Base-by-base conservation (phyloP, 2,329 filamentous ascomycete species). In the Aspergillus persii region DNA sequence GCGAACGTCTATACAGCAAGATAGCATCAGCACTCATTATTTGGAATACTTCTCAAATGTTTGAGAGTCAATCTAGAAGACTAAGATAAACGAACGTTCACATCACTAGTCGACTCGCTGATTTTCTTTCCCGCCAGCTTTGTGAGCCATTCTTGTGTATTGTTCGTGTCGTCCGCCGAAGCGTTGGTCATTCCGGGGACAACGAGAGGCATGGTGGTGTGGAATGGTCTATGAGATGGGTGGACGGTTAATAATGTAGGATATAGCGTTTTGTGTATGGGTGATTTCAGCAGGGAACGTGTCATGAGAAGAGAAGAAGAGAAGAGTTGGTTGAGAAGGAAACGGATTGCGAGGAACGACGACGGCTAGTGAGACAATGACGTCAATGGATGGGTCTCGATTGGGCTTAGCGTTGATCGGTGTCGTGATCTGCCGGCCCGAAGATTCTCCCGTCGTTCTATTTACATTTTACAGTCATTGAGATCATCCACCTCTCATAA, bases 101-200 rank as follows among this genome's bases (percentile, higher is more conserved):
- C 71, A 66, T 77, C 71, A n/a, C 62, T 72, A 4, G 66, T 61
- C 2, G 65, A 61, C 1, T 79, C 76, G 41, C 72, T 72, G 46
- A 81, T 70, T 54, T 74, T 79, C 72, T 81, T 81, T 54, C 79
- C 79, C 50, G 77, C 70, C 33, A 81, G 70, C 66, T 80, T 80
- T 50, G 67, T 71, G 53, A 72, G 68, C 79, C 79, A 81, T 54
- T 77, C 73, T 31, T 71, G 68, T 66, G 73, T 73, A 55, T 74
- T 69, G 41, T 68, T 69, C 36, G 29, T 39, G 54, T 27, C 53
- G 50, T 73, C 69, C 11, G 44, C 18, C 41, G 67, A 60, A 33
- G 63, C 62, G 49, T 69, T 68, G 66, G 69, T 77, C 65, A 81
- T 69, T 53, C 76, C 74, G 23, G 79, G 78, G 39, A 80, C 72